Evolutionary conservation across 345 rosid genomes (phyloP).

Genomic region (Mercurialis annua): DNA sequence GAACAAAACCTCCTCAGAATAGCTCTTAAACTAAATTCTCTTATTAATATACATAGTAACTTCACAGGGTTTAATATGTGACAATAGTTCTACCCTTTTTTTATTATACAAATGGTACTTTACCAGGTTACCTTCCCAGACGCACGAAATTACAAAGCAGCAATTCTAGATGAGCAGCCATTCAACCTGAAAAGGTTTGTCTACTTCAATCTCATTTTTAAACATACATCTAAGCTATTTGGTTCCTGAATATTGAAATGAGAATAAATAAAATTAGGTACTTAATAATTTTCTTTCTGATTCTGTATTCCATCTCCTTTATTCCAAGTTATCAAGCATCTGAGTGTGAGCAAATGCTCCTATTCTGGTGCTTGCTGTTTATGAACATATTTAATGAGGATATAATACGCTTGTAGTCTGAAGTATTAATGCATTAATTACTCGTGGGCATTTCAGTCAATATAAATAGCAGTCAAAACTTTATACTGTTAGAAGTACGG

Average conservation of each 20-base stretch:
- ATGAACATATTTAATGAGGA: background rate
- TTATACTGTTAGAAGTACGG: background rate
- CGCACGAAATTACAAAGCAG: constrained; percentile 61
- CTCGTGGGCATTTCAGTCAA: background rate
- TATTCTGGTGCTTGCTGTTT: background rate
- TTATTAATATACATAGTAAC: background rate
- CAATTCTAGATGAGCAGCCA: constrained; percentile 63
- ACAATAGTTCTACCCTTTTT: background rate
- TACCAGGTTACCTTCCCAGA: constrained; percentile 75
- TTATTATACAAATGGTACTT: constrained; percentile 4
- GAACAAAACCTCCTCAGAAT: background rate
- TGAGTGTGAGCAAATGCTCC: background rate
- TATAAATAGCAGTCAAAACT: background rate
- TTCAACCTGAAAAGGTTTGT: constrained; percentile 74
- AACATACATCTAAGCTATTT: background rate
- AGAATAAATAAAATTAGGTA: background rate
- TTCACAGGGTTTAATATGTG: background rate
- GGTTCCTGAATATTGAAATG: background rate
- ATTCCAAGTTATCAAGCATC: background rate
- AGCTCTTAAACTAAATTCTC: background rate
- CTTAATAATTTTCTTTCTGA: background rate
- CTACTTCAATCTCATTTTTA: background rate
- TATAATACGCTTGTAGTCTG: background rate
- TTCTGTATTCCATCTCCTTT: background rate
- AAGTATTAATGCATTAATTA: background rate